Base-by-base conservation (phyloP, 768 basidiomycete genomes). In the Pulveroboletus sp. region DNA sequence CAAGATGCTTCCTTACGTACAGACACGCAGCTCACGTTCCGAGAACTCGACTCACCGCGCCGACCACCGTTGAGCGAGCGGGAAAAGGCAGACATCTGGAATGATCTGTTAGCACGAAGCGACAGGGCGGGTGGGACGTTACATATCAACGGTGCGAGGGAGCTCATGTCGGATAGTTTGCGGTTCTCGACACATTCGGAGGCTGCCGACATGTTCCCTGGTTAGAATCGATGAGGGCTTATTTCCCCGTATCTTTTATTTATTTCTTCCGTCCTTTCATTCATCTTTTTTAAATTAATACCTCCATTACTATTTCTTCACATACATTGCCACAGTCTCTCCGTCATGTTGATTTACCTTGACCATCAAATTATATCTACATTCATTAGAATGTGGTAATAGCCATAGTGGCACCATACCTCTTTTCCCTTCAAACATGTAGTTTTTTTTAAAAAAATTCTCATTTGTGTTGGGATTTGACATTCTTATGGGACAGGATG, bases 51-150 rank as follows among this genome's bases (percentile, higher is more conserved):
- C n/a, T 58, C 52, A 27, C 63, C 62, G 27, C 66, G 67, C 44
- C 64, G 67, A 46, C 64, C 66, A 21, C 72, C 66, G 38, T 65
- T 83, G 62, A 80, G 80, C 24, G 84, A 87, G 62, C 68, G 78
- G 58, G 85, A 90, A 69, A 90, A 90, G 71, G 75, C 76, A 7
- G 79, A 76, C 11, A 79, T 78, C 58, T 89, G 86, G 86, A 77
- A 85, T 48, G 82, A 82, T 52, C 58, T 89, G 47, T 66, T 89
- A 52, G 76, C 79, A 61, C 73, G 77, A 57, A 88, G 86, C 58
- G 83, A 75, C 37, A 66, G 68, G 44, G 88, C 88, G 1, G 88
- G 88, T 1, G 88, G 88, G 39, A 90, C 88, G 46, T 61, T 89
- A 47, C 84, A 81, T 57, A 61, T 89, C 6, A 49, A 57, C 9